Evolutionary conservation across 768 basidiomycete genomes (phyloP), one percentile per base, ranked within the genome.

Genomic region (Mycena indigotica): DNA sequence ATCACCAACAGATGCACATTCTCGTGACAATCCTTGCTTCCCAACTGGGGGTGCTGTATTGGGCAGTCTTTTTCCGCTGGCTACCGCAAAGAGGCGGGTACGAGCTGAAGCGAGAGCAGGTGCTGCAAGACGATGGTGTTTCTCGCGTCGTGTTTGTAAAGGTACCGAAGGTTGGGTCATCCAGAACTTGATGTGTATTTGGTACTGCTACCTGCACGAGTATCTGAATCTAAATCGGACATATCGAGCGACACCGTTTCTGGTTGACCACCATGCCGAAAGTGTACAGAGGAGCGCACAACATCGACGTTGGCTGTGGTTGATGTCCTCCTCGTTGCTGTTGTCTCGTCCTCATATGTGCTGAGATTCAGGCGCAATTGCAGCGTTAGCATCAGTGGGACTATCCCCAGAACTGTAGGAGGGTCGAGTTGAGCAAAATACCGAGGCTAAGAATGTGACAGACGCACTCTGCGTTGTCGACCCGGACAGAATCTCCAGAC

Each of bases 21-120:
- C 66, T 77, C 3, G 74, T 69, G 17, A 73, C 75, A 17, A 77
- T 76, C 75, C 70, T 66, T 8, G 71, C 76, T 30, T 76, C 77
- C 46, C 74, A 68, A 10, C 40, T 78, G 10, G 78, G 77, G 4
- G 65, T 72, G 19, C 21, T 69, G 17, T 79, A 75, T 56, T 79
- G 76, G 75, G 52, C 66, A 8, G 13, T 72, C 3, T 72, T 73
- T 72, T 65, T 68, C 2, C 63, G 63, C 29, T 49, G 70, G n/a
- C 62, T 74, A 2, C 73, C 72, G 12, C 52, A 60, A 26, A 60
- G 71, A n/a, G 59, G 66, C 10, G 65, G 70, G 15, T 77, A 76
- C 52, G 64, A 61, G 28, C 66, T 76, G 24, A 59, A 62, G 44
- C 60, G 72, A 5, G 66, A 66, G 55, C 69, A 71, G 57, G 67